Base-by-base conservation (phyloP, 305 asterid species). In the Fraxinus xanthoxyloides region DNA sequence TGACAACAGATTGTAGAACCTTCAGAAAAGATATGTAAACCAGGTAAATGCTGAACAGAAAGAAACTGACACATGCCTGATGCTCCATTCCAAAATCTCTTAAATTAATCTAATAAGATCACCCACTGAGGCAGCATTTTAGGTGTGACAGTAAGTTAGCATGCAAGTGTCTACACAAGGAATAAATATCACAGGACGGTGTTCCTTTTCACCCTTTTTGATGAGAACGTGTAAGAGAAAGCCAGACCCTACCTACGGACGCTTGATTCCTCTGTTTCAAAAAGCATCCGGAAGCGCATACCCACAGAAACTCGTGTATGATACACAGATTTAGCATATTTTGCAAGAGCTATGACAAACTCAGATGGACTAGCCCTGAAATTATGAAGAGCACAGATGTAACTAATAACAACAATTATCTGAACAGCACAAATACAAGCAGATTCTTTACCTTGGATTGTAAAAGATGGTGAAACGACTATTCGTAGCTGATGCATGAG, bases 401-500 rank as follows among this genome's bases (percentile, higher is more conserved):
- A 65, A 79, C 35, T 17, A 21, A 67, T 73, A 28, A 76, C 46
- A 48, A 81, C 67, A 72, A 35, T 26, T 35, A 35, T 72, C 36
- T 26, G 28, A 63, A 80, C 63, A 51, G 23, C 63, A 79, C 43
- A 26, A 9, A 70, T 75, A 83, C 77, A 40, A 72, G 73, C 32
- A 54, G 15, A 84, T 73, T 2, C 24, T 17, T 30, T 87, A 96
- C 99, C 99, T 94, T 30, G 99, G 99, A 90, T 96, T 94, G 84
- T 85, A 96, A 89, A 96, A 96, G 85, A 96, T 90, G 43, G 98
- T 94, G 89, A 96, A 96, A 78, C 98, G 99, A 80, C 97, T 95
- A 87, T 90, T 94, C 30, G 99, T 95, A 4, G 97, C 94, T 7
- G 96, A 97, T 48, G 98, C 98, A 90, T 95, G 98, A 80, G 98